A percentile compares a stretch with the other conserved stretches of the same genome.
phyloP scores from a whole-genome alignment of 2,329 filamentous ascomycete species.

The Xylariales sp. region DNA sequence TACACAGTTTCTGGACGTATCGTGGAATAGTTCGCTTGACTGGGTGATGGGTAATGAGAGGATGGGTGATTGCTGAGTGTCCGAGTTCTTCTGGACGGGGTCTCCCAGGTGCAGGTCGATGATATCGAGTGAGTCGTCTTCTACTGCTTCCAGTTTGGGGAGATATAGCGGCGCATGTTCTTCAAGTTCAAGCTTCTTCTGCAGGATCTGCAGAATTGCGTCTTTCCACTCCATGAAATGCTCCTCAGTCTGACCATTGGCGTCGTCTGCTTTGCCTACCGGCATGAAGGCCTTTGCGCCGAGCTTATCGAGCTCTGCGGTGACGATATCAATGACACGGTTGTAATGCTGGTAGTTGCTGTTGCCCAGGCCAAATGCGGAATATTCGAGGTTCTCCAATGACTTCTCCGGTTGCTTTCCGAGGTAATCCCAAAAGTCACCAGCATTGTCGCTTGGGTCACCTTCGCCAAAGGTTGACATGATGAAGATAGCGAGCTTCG shows the following conservation, averaged over 20 bases:
- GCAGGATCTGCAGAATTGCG: slow-evolving; percentile 16
- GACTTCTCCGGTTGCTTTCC: slow-evolving; percentile 14
- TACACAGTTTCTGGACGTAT: slow-evolving; percentile 25
- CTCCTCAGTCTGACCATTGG: slow-evolving; percentile 27
- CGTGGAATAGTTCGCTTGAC: slow-evolving; percentile 19
- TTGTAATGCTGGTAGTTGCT: slow-evolving; percentile 35
- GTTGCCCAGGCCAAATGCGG: slow-evolving; percentile 34
- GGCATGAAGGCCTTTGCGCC: slow-evolving; percentile 25
- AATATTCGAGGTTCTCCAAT: slow-evolving; percentile 25
- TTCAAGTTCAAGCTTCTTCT: slow-evolving; percentile 13
- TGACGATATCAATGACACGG: slow-evolving; percentile 26
- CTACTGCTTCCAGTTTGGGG: slow-evolving; percentile 16
- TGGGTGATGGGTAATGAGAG: slow-evolving; percentile 15
- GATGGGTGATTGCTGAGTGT: slow-evolving; percentile 12
- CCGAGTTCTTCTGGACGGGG: slow-evolving; percentile 10
- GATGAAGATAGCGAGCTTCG: slow-evolving; percentile 30
- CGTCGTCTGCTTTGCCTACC: slow-evolving; percentile 28
- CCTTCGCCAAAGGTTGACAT: slow-evolving; percentile 36
- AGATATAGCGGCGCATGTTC: slow-evolving; percentile 13
- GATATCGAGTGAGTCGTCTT: slow-evolving; percentile 16
- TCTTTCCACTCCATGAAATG: slow-evolving; percentile 33
- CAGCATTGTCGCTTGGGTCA: slow-evolving; percentile 34
- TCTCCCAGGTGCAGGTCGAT: slow-evolving; percentile 19
- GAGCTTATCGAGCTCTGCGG: slow-evolving; percentile 15
- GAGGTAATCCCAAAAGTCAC: slow-evolving; percentile 24